Percentiles rank a stretch among this genome's conserved stretches.
Conservation (phyloP, 441 rosid genomes). For the Populus hybrid region DNA sequence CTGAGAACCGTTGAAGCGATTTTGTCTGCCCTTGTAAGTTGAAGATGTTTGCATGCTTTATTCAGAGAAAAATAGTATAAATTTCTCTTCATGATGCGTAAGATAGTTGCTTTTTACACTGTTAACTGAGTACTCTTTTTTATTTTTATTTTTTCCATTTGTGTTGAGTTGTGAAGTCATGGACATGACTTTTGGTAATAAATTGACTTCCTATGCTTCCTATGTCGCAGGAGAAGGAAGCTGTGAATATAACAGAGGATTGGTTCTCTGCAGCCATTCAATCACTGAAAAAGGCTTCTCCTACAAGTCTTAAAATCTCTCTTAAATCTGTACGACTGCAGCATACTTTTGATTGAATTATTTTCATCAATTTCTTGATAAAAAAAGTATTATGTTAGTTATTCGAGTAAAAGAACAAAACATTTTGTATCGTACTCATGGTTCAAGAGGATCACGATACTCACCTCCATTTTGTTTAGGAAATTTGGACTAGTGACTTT, state of each 20-base stretch:
- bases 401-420: neutral
- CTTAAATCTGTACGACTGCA: slow-evolving; percentile 67
- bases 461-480: too few relatives aligned
- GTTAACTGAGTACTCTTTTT: neutral
- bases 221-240: slow-evolving; percentile 62
- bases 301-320: slow-evolving; percentile 86
- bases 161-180: slow-evolving; percentile 14
- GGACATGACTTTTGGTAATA: neutral
- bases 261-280: slow-evolving; percentile 58
- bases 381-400: neutral
- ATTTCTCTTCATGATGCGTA: neutral
- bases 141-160: neutral
- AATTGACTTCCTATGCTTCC: slow-evolving; percentile 14
- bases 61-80: neutral
- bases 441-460: neutral
- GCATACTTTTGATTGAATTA: slow-evolving; percentile 1
- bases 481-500: too few relatives aligned
- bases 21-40: slow-evolving; percentile 74
- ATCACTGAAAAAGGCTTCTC: slow-evolving; percentile 73
- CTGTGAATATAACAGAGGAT: slow-evolving; percentile 34
- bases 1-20: slow-evolving; percentile 76
- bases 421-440: neutral
- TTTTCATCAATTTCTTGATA: neutral
- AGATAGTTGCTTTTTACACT: neutral
- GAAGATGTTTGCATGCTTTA: neutral